Conservation (phyloP, 2,329 filamentous ascomycete species). For the Penicillium corylophilum region DNA sequence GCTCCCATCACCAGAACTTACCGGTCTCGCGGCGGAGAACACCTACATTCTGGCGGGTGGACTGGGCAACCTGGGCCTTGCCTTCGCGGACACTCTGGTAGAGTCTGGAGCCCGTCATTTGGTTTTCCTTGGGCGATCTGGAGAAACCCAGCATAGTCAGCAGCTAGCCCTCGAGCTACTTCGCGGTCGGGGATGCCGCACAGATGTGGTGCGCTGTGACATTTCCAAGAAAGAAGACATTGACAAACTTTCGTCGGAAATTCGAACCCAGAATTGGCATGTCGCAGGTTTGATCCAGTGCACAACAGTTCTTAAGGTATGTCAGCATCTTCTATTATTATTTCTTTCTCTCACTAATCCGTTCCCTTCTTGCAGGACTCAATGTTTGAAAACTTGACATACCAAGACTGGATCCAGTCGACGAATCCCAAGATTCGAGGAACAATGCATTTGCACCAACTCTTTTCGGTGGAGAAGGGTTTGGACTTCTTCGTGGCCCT, state of each 20-base stretch:
- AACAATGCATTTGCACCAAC: constrained; percentile 16
- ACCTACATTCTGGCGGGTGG: constrained; percentile 25
- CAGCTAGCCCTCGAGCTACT: constrained; percentile 14
- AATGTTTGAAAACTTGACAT: constrained; percentile 23
- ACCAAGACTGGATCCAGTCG: constrained; percentile 12
- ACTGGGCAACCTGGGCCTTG: constrained; percentile 22
- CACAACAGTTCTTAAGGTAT: constrained; percentile 21
- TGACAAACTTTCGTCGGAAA: constrained; percentile 10
- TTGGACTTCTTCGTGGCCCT: constrained; percentile 53
- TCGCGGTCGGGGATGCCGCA: constrained; percentile 9
- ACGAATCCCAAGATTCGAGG: constrained; percentile 15
- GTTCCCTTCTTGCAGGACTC: constrained; percentile 12
- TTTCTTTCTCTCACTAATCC: background rate
- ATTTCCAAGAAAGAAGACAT: constrained; percentile 16
- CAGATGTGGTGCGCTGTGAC: constrained; percentile 18
- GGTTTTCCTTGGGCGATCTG: constrained; percentile 24
- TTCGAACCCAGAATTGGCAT: constrained; percentile 13
- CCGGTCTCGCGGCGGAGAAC: constrained; percentile 2
- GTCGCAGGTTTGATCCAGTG: constrained; percentile 21
- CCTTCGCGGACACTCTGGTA: constrained; percentile 18
- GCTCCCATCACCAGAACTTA: constrained; percentile 9
- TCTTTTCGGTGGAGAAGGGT: constrained; percentile 2
- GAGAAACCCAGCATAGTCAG: constrained; percentile 8
- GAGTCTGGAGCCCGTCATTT: constrained; percentile 21
- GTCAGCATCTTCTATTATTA: background rate